phyloP scores from a whole-genome alignment of 495 filamentous ascomycete species.

The Aspergillus homomorphus region DNA sequence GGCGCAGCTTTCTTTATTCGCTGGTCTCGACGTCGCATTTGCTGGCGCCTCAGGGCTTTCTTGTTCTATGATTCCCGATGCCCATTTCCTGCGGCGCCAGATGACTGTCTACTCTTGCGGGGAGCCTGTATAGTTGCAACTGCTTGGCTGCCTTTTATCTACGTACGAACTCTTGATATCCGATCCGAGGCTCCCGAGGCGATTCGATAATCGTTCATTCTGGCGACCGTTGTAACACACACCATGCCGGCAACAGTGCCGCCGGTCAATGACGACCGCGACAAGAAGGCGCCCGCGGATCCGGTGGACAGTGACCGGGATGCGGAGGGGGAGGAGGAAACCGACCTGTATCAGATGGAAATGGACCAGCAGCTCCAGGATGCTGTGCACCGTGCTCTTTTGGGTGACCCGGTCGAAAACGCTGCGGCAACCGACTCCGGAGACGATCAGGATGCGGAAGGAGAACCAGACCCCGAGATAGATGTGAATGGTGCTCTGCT shows the following conservation, averaged over 20 bases:
- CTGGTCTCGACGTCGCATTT: conserved; percentile 4
- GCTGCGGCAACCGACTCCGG: conserved; percentile 29
- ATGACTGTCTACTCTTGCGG: conserved; percentile 26
- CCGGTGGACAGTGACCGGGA: conserved; percentile 50
- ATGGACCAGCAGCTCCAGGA: conserved; percentile 49
- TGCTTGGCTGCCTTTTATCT: conserved; percentile 14
- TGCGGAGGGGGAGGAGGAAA: conserved; percentile 52
- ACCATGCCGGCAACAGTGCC: conserved; percentile 50
- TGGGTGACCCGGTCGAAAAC: conserved; percentile 46
- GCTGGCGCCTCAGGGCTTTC: conserved; percentile 15
- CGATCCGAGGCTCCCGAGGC: background rate
- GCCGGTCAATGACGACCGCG: conserved; percentile 40
- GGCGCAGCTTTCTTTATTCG: conserved; percentile 2
- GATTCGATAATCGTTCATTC: conserved; percentile 24
- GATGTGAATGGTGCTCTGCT: conserved; percentile 40
- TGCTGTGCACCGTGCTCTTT: conserved; percentile 53
- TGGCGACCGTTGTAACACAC: conserved; percentile 45
- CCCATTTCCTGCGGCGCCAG: conserved; percentile 23
- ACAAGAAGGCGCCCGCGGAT: conserved; percentile 34
- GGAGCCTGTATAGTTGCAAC: conserved; percentile 24
- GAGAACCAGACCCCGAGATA: conserved; percentile 21
- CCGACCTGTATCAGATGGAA: conserved; percentile 46
- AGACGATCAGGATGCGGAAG: conserved; percentile 36
- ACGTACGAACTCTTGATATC: conserved; percentile 10
- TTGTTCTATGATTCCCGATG: conserved; percentile 25